Conservation (phyloP, 345 rosid species). For the Populus nigra region DNA sequence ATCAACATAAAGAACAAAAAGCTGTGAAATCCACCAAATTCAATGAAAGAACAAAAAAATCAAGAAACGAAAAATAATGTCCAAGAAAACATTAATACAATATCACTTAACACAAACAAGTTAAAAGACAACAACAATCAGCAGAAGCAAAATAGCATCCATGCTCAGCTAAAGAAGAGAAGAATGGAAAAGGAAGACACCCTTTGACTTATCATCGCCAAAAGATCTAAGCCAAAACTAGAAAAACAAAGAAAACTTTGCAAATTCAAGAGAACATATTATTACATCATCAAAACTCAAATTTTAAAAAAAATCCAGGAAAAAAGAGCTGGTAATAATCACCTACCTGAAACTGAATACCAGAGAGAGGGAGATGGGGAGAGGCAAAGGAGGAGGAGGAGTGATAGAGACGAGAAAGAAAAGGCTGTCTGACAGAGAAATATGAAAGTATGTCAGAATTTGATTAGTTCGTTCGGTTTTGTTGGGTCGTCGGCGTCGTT, state of each 20-base stretch:
- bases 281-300: not conserved
- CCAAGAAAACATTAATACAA: too few species aligned
- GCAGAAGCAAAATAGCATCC: not conserved
- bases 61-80: too few species aligned
- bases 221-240: conserved; percentile 18
- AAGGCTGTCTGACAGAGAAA: not conserved
- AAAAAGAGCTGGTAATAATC: conserved; percentile 3
- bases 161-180: not conserved
- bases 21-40: not conserved
- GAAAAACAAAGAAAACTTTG: not conserved
- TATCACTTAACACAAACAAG: too few species aligned
- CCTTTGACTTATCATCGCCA: conserved; percentile 8
- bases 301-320: not conserved
- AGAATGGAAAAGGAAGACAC: not conserved
- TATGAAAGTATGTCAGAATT: not conserved
- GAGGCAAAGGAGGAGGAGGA: not conserved
- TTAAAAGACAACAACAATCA: not conserved
- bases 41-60: not conserved
- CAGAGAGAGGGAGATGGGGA: not conserved
- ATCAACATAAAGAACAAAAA: not conserved
- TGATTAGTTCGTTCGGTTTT: not conserved
- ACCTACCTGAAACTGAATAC: conserved; percentile 9
- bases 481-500: conserved; percentile 29
- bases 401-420: not conserved
- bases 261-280: not conserved